A percentile compares a stretch with the other conserved stretches of the same genome.
Evolutionary conservation across 352 stramenopile species (phyloP).

Genomic region (Phytophthora melonis): DNA sequence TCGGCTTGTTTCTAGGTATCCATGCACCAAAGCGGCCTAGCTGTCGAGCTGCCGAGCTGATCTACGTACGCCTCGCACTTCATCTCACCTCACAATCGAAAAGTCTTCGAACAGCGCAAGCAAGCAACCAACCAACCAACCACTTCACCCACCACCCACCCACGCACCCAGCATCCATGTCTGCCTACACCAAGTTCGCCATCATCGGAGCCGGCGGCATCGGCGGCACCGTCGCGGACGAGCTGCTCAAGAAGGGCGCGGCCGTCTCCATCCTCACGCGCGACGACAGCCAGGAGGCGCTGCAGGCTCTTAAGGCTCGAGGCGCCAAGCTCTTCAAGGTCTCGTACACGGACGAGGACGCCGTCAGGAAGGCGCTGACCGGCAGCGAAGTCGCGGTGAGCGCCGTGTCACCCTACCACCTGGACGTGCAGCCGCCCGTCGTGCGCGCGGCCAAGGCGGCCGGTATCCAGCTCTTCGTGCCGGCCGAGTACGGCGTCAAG

Average conservation of each 20-base stretch:
- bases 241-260: slow-evolving; percentile 36
- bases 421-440: slow-evolving; percentile 18
- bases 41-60: no score
- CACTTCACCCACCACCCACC: no score
- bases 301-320: slow-evolving; percentile 38
- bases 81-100: no score
- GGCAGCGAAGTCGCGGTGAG: slow-evolving; percentile 28
- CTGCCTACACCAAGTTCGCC: slow-evolving; percentile 31
- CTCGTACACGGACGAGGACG: slow-evolving; percentile 29
- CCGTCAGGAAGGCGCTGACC: slow-evolving; percentile 35
- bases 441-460: slow-evolving; percentile 30
- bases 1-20: no score
- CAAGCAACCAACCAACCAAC: no score
- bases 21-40: no score
- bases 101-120: no score
- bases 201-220: slow-evolving; percentile 41
- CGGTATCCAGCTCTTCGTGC: slow-evolving; percentile 40
- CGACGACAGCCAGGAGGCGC: slow-evolving; percentile 27
- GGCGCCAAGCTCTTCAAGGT: slow-evolving; percentile 34
- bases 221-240: slow-evolving; percentile 29
- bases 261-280: slow-evolving; percentile 34
- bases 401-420: slow-evolving; percentile 1
- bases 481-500: slow-evolving; percentile 26
- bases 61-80: no score
- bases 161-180: slow-evolving; percentile 4